Evolutionary conservation across 139 green algal species (phyloP), one percentile per base, ranked within the genome.

Genomic region (Chlamydomonas sphaeroides): DNA sequence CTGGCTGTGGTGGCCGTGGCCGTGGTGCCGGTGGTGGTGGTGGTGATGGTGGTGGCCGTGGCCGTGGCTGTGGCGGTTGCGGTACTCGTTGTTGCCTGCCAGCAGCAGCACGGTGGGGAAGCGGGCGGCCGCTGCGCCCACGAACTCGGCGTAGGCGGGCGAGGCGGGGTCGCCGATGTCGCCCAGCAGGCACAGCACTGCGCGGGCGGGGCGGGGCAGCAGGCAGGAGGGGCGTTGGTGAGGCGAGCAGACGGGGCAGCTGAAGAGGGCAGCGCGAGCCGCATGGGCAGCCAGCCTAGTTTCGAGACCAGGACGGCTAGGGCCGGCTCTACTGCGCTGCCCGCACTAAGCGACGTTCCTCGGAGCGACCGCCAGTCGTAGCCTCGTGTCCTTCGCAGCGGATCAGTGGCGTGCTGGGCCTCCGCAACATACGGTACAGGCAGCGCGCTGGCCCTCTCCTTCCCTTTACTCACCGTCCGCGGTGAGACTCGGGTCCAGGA

Each of bases 61-160:
- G 65, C 36, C 38, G 38, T 53, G 39, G 36, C 3, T 10, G 41
- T 70, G 42, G 61, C 25, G 23, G 75, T 82, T 82, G 18, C 75
- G 61, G 75, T 82, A 82, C 32, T 82, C 75, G 62, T 82, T 82
- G 59, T 82, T 82, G 33, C 75, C 75, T 8, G 75, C 62, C n/a
- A 82, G 45, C 32, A 82, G 75, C 61, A 82, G 59, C 32, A 82
- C 75, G 33, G 75, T 82, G 45, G 42, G 75, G 59, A 82, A 82
- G 42, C 75, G 75, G 7, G 61, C 30, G 8, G 75, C 61, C 42
- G 42, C 63, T 20, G 42, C 42, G 8, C 41, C 75, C 6, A 82
- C 17, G 61, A 82, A 72, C n/a, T 30, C 8, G 20, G 14, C 26
- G 33, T 82, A 82, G 10, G 61, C 48, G 32, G 23, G 11, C 5